Evolutionary conservation across 2,329 filamentous ascomycete species (phyloP), one percentile per base, ranked within the genome.

Genomic region (Hypoxylon sp.): DNA sequence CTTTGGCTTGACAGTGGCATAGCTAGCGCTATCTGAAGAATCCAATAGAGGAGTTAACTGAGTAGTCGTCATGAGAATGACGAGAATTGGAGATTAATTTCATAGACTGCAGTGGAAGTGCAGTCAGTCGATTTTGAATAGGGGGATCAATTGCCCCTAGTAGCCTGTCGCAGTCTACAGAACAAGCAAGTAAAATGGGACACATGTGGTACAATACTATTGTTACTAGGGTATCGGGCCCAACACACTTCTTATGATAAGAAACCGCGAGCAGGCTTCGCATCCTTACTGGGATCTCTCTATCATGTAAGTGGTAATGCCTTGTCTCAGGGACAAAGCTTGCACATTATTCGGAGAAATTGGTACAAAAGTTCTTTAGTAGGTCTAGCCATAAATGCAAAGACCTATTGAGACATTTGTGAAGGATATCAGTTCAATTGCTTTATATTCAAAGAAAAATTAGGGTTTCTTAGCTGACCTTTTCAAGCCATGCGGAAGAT

Each of bases 1-100:
- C 35, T 67, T 68, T 7, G 53, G 63, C 27, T 62, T 70, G 13
- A 71, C 47, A 1, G 70, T 72, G 11, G 67, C 58, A 53, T 75
- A 75, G 8, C 47, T 55, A 17, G 19, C 13, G 6, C 27, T 15
- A 21, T 44, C 31, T 6, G 56, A 62, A 8, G 61, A 54, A 35
- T 24, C 27, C 8, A 74, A 31, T 6, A 75, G 65, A 46, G 72
- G 67, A 3, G 61, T 67, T 31, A 24, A 39, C 29, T 70, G 59
- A 50, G 58, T 39, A 15, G 63, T 50, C 10, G 60, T 15, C 62
- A 64, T 66, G 47, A 37, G 15, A 3, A n/a, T 37, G 24, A 35
- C 6, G 10, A 32, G 37, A 50, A 10, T 31, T 27, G 24, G 19
- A 29, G 4, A n/a, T 37, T 19, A 13, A 35, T 50, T n/a, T 17